Conservation (phyloP, 2,329 filamentous ascomycete species). For the Venturia nashicola region DNA sequence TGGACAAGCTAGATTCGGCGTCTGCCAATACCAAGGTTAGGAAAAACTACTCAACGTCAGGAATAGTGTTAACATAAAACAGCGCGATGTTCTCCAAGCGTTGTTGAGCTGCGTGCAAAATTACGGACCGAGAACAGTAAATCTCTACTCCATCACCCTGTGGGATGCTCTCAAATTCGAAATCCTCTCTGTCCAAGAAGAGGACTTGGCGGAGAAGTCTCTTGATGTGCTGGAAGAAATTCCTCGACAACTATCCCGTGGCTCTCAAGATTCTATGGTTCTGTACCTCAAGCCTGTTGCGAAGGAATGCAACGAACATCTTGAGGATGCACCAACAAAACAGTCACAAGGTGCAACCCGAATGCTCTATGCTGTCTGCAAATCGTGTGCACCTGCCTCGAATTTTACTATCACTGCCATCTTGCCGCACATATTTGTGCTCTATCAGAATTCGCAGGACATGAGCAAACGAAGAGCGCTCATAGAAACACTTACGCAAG, state of each 20-base stretch:
- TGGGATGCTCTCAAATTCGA: conserved; percentile 62
- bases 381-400: conserved; percentile 42
- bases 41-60: background rate
- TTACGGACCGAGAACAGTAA: conserved; percentile 47
- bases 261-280: conserved; percentile 34
- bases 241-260: conserved; percentile 40
- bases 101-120: conserved; percentile 46
- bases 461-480: conserved; percentile 51
- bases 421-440: conserved; percentile 43
- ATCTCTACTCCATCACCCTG: conserved; percentile 50
- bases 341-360: conserved; percentile 53
- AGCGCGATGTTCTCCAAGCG: conserved; percentile 54
- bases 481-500: conserved; percentile 45
- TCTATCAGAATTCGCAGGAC: conserved; percentile 49
- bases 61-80: conserved; percentile 9
- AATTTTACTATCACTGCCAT: conserved; percentile 43
- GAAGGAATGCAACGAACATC: conserved; percentile 55
- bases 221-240: conserved; percentile 43
- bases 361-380: conserved; percentile 45
- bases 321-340: conserved; percentile 56
- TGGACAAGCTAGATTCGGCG: conserved; percentile 59
- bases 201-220: conserved; percentile 49
- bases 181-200: conserved; percentile 53
- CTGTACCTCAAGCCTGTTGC: conserved; percentile 48
- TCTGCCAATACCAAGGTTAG: conserved; percentile 53